Percentiles rank a stretch among this genome's conserved stretches.
Evolutionary conservation across 129 eudicot genomes (phyloP).

Genomic region (Calendula officinalis): DNA sequence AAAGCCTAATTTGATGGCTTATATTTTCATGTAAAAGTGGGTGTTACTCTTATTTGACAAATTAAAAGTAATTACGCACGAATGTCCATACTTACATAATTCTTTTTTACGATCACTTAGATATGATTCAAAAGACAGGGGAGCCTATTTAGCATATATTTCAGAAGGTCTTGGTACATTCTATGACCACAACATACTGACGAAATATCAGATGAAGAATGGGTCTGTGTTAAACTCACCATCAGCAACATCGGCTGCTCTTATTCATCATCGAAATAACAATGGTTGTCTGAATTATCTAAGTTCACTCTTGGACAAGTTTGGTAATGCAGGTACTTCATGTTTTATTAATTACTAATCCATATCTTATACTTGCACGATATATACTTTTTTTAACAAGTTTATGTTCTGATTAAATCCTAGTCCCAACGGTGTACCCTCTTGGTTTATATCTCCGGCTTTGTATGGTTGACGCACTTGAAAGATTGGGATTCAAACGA

Average conservation of each 20-base stretch:
- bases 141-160: slow-evolving; percentile 17
- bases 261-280: slow-evolving; percentile 10
- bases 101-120: not conserved
- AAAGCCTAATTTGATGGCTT: no score
- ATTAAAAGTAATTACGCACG: no score
- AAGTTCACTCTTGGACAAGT: no score
- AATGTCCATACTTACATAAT: no score
- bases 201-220: slow-evolving; percentile 26
- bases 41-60: no score
- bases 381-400: slow-evolving; percentile 7
- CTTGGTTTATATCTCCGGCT: slow-evolving; percentile 15
- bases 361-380: no score
- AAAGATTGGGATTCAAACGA: slow-evolving; percentile 14
- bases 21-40: no score
- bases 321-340: slow-evolving; percentile 19
- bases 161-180: slow-evolving; percentile 29
- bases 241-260: slow-evolving; percentile 31
- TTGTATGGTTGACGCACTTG: slow-evolving; percentile 18
- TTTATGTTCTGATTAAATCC: not conserved
- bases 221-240: slow-evolving; percentile 12
- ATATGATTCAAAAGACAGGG: not conserved
- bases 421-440: slow-evolving; percentile 22
- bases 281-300: slow-evolving; percentile 6
- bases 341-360: not conserved
- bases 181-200: slow-evolving; percentile 21